Base-by-base conservation (phyloP, 352 stramenopile species). In the Phytophthora uliginosa region DNA sequence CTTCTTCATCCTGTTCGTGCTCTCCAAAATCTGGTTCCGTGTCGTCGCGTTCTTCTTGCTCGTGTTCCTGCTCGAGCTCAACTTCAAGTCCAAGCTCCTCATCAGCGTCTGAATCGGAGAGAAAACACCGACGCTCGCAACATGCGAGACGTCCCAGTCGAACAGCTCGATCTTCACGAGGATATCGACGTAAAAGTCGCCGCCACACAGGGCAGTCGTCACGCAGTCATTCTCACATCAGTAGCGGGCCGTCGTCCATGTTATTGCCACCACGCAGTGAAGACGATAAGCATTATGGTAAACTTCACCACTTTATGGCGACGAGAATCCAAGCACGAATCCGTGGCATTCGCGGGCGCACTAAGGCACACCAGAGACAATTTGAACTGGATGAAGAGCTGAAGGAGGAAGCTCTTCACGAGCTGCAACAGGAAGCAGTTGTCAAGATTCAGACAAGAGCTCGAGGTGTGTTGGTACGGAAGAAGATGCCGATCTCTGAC, bases 401-500 rank as follows among this genome's bases (percentile, higher is more conserved):
- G 20, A 73, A 57, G 31, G 67, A 75, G 5, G 82, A 89, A 56
- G 84, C 84, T 31, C 55, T 87, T 10, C 36, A 59, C 13, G 84
- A 91, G 40, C 24, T 84, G 5, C 66, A 80, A 24, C 12, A 81
- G 2, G 77, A 82, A 48, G 74, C 74, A 6, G 62, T 71, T 33
- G 38, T 77, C 26, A 73, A 74, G 10, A 91, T 91, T 52, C 84
- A 91, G 50, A 74, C 75, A 1, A 69, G 69, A 58, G 56, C 78
- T 13, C 76, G 83, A 47, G 82, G 80, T 15, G 74, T 83, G 9
- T 53, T 89, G 2, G 66, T 64, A 42, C 68, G 65, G 2, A 81
- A 76, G 58, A 78, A 73, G 24, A 60, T 73, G 31, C 65, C 57
- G n/a, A 52, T 65, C 28, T 66, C 66, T 8, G 66, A 77, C 33